These are phyloP conservation scores for Pseudogymnoascus pannorum DNA, from an alignment of 2,329 filamentous ascomycete species.

Conservation along the genomic window DNA sequence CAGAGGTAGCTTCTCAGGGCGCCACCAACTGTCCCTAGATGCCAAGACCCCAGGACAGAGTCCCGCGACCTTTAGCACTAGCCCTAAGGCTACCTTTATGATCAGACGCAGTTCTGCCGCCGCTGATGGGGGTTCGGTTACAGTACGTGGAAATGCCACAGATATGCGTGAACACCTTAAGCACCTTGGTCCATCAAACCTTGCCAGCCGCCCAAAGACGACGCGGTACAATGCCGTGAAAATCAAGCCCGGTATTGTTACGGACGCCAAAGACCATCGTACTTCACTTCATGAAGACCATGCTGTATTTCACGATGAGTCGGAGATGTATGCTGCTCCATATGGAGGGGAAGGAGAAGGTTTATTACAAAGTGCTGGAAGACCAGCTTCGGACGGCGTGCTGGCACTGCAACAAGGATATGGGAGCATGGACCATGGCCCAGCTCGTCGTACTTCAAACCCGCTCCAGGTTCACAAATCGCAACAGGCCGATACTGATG, in stretches of 20 bases:
- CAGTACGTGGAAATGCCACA: conserved; percentile 52
- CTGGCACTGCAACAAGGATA: conserved; percentile 52
- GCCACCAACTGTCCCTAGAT: not conserved
- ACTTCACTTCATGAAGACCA: conserved; percentile 6
- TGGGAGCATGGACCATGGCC: conserved; percentile 34
- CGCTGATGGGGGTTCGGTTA: conserved; percentile 46
- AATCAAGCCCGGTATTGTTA: conserved; percentile 46
- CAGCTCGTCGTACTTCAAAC: not conserved
- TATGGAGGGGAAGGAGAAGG: conserved; percentile 46
- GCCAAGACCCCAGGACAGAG: conserved; percentile 11
- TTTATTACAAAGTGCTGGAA: conserved; percentile 44
- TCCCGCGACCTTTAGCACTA: conserved; percentile 21
- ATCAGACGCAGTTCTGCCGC: conserved; percentile 51
- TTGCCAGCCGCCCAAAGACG: conserved; percentile 55
- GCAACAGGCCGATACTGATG: not conserved
- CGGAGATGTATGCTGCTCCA: conserved; percentile 32
- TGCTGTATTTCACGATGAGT: conserved; percentile 14
- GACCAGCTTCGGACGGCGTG: conserved; percentile 57
- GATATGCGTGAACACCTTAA: conserved; percentile 59
- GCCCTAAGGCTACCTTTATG: conserved; percentile 46
- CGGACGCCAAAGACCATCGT: conserved; percentile 13
- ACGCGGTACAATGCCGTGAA: conserved; percentile 58
- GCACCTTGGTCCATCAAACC: conserved; percentile 60
- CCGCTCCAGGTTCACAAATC: not conserved
- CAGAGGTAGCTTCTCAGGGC: conserved; percentile 30